Evolutionary conservation across 2,329 filamentous ascomycete species (phyloP), one percentile per base, ranked within the genome.

Genomic region (Ascochyta fabae): DNA sequence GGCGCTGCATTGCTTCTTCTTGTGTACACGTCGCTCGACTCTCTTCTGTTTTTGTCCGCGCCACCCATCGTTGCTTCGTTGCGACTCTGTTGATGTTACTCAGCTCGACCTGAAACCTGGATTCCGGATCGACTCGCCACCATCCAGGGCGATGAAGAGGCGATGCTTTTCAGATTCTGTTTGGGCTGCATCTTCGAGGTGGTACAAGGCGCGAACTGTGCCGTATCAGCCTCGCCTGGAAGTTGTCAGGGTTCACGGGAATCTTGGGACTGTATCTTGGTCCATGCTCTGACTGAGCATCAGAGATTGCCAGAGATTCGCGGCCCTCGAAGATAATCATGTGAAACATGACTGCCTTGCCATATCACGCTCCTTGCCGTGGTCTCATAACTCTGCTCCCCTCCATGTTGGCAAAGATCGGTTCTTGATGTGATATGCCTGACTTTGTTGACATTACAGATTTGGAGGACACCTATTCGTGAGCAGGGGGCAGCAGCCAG

Each of bases 51-150:
- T 57, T 39, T 48, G 53, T 54, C 40, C 50, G 46, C 40, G 48
- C 48, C 53, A 51, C 53, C 55, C 39, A 24, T 51, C 43, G 15
- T 48, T 58, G 53, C 53, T 64, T 61, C 53, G 50, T 60, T 59
- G 46, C 52, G 56, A 62, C 48, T 61, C 56, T 62, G 58, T 49
- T 60, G 44, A 68, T 54, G 67, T 72, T 65, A 69, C 61, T 63
- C 57, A 62, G 50, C 56, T 65, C 58, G 65, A 67, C 66, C 71
- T 66, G 52, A 58, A 64, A 71, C 71, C 72, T 62, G 70, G 71
- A 60, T 59, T 53, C 49, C 56, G 72, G 70, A 67, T 64, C 56
- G 24, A 48, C 45, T 64, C 59, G 60, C 61, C 58, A 62, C 58
- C 54, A 24, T 51, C n/a, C 41, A 53, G 36, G 53, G 53, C 57